phyloP scores from a whole-genome alignment of 495 filamentous ascomycete genomes.

The Trichoderma virens region DNA sequence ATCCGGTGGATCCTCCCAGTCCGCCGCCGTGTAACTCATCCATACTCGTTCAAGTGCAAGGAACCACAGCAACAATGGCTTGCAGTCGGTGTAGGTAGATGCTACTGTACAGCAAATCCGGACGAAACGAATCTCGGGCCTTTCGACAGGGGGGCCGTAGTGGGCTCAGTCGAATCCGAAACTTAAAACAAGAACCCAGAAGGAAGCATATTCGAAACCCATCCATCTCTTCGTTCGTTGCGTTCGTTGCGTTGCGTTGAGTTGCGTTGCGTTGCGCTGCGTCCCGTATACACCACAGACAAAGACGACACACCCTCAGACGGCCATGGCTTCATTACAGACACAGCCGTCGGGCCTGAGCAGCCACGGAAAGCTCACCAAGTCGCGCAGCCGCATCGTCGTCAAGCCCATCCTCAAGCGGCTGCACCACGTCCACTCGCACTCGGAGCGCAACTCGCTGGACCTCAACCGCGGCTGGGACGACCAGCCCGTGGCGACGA shows the following conservation, averaged over 20 bases:
- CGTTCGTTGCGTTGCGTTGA: too few relatives aligned
- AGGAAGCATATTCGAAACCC: neutral
- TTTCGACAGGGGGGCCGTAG: neutral
- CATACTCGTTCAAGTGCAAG: neutral
- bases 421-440: constrained; percentile 26
- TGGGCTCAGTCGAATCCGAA: neutral
- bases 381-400: constrained; percentile 29
- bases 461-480: constrained; percentile 45
- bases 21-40: constrained; percentile 1
- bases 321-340: constrained; percentile 31
- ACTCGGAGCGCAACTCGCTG: constrained; percentile 45
- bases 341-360: constrained; percentile 20
- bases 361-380: constrained; percentile 32
- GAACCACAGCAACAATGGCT: constrained; percentile 7
- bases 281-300: too few relatives aligned
- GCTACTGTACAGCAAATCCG: neutral
- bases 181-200: constrained; percentile 8
- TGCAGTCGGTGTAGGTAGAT: constrained; percentile 8
- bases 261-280: too few relatives aligned
- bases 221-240: neutral
- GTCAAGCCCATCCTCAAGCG: constrained; percentile 51
- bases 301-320: neutral
- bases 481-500: constrained; percentile 28
- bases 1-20: neutral
- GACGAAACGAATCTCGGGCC: neutral